phyloP scores from a whole-genome alignment of 495 filamentous ascomycete genomes.

The Annulohypoxylon maeteangense region DNA sequence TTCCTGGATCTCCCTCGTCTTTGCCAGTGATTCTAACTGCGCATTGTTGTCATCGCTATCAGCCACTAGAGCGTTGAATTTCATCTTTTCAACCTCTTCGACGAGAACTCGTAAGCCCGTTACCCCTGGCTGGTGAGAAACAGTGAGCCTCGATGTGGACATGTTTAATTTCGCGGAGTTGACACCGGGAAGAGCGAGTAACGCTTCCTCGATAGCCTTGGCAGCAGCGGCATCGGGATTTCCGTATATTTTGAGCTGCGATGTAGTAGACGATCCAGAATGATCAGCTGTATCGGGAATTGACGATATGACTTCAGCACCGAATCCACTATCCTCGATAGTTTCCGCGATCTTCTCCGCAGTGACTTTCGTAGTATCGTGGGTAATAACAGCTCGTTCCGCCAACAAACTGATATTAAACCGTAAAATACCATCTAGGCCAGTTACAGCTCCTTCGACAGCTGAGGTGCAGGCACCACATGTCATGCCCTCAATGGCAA shows the following conservation, averaged over 20 bases:
- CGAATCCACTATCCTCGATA: constrained; percentile 93
- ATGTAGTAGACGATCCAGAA: constrained; percentile 60
- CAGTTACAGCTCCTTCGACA: constrained; percentile 82
- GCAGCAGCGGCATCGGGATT: constrained; percentile 75
- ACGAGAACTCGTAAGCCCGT: constrained; percentile 86
- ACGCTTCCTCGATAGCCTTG: constrained; percentile 72
- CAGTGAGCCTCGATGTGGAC: constrained; percentile 70
- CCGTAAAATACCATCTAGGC: constrained; percentile 77
- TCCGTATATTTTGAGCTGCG: constrained; percentile 87
- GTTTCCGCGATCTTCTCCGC: constrained; percentile 82
- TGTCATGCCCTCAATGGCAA: constrained; percentile 97
- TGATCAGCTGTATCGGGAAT: constrained; percentile 57
- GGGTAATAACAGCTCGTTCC: constrained; percentile 87
- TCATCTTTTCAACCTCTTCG: constrained; percentile 78
- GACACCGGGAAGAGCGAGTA: constrained; percentile 75
- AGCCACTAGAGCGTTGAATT: constrained; percentile 88
- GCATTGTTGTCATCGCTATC: constrained; percentile 97
- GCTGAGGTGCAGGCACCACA: constrained; percentile 95
- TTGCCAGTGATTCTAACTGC: constrained; percentile 93
- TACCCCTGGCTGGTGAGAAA: constrained; percentile 74
- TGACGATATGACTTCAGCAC: constrained; percentile 80
- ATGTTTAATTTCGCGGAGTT: constrained; percentile 76
- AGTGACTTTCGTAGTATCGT: constrained; percentile 74
- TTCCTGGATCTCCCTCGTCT: constrained; percentile 94
- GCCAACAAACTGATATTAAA: constrained; percentile 96